Percentiles rank a stretch among this genome's conserved stretches.
Conservation (phyloP, 805 yeast species). For the Kodamaea hsintzibuensis region DNA sequence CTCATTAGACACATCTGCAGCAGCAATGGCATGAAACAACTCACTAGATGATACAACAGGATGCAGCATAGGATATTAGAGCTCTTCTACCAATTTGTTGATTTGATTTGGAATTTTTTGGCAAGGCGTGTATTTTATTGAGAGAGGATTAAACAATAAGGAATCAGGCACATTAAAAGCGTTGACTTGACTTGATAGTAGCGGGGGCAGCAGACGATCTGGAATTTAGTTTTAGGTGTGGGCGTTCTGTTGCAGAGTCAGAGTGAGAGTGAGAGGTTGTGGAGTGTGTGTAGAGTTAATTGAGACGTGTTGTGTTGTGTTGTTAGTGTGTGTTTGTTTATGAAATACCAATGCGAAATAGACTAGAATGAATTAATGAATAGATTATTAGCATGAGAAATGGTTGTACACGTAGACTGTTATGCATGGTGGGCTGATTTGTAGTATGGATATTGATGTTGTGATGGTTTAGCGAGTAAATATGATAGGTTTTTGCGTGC, state of each 20-base stretch:
- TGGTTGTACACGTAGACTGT: too few species aligned
- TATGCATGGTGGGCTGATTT: too few species aligned
- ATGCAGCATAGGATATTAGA: constrained; percentile 4
- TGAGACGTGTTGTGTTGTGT: not conserved
- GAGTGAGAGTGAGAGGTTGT: not conserved
- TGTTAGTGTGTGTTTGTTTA: too few species aligned
- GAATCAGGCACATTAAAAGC: not conserved
- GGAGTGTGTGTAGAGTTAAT: not conserved
- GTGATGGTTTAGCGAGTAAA: too few species aligned
- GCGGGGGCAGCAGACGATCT: not conserved
- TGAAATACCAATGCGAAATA: too few species aligned
- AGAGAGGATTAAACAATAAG: not conserved
- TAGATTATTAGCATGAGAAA: too few species aligned
- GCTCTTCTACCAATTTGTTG: not conserved
- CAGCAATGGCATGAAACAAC: constrained; percentile 19
- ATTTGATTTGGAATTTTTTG: not conserved
- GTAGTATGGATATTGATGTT: too few species aligned
- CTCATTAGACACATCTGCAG: constrained; percentile 14
- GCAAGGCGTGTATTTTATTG: constrained; percentile 1
- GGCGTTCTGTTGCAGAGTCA: not conserved
- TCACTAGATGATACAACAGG: constrained; percentile 17
- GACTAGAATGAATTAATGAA: too few species aligned
- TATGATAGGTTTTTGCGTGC: too few species aligned
- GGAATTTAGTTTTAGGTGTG: not conserved
- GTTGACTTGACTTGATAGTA: not conserved